Base-by-base conservation (phyloP, 257 asterid genomes). In the Solanum pinnatisectum region DNA sequence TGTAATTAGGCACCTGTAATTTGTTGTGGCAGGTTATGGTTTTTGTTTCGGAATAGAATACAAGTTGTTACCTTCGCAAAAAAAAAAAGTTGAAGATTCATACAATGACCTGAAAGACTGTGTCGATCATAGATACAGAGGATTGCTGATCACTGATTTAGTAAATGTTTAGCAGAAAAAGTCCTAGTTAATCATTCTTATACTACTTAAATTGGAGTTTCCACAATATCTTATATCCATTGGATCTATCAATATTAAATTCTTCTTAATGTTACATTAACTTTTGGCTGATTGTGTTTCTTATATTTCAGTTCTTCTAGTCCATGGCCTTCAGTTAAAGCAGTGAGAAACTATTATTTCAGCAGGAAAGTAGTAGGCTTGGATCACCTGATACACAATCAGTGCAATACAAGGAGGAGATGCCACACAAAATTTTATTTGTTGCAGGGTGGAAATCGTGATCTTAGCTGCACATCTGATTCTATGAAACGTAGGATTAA, bases 291-390 rank as follows among this genome's bases (percentile, higher is more conserved):
- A 89, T 91, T 90, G 73, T 36, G 74, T 87, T 90, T 89, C 87
- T 70, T 74, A 59, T 85, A 87, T 90, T 92, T 95, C 98, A 95
- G 99, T 90, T 92, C 94, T 84, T 91, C 95, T 88, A 91, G 89
- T 89, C 89, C 91, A 72, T 73, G 94, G 92, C 86, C 90, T 89
- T 88, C 94, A 70, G 91, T 90, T 91, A 93, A 93, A 89, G 93
- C 95, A 78, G 77, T 82, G 83, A 93, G 92, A 88, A 90, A 87
- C 84, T 84, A 87, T 87, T 87, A 88, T 83, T 85, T 89, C 30
- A 91, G 88, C 88, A 91, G 93, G 86, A 93, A 91, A 88, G 81
- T 70, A 49, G 90, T 84, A 86, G 90, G 90, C 85, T 88, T 93
- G 82, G 88, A 90, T 93, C 88, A 88, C 87, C 92, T 88, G 88